Percentiles rank a stretch among this genome's conserved stretches.
These are phyloP conservation scores for Ampelocalamus luodianensis DNA, from an alignment of 176 grass and related monocot genomes.

Conservation along the genomic window DNA sequence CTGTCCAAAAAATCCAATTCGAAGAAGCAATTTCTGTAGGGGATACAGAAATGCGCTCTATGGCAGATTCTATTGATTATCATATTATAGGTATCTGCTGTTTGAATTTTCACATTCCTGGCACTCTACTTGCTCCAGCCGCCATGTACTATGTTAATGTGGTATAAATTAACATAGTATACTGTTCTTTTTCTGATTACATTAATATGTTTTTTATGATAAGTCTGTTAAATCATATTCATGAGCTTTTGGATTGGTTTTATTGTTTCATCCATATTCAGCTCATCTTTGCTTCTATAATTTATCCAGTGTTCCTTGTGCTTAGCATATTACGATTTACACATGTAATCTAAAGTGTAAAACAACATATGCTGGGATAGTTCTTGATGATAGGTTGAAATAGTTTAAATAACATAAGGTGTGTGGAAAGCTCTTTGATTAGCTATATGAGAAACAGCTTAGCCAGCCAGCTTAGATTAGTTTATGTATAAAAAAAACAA, in stretches of 20 bases:
- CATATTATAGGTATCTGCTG: constrained; percentile 58
- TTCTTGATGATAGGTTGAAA: neutral
- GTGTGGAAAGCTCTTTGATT: neutral
- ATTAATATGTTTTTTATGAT: neutral
- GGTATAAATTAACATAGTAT: neutral
- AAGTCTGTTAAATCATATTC: constrained; percentile 1
- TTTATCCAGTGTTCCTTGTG: neutral
- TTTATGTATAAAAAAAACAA: neutral
- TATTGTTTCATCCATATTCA: neutral
- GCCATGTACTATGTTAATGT: neutral
- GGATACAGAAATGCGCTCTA: constrained; percentile 46
- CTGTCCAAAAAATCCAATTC: constrained; percentile 86
- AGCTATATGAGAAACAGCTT: neutral
- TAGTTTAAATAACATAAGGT: neutral
- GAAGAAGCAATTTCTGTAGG: constrained; percentile 85
- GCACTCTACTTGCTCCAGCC: neutral
- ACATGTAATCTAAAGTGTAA: neutral
- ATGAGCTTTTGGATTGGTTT: neutral
- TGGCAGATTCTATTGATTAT: constrained; percentile 81
- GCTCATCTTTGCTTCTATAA: neutral
- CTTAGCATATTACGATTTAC: neutral
- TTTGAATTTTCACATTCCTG: constrained; percentile 22
- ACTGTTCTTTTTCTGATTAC: neutral
- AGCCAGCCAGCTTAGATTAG: neutral
- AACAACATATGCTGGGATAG: constrained; percentile 7